Conservation (phyloP, 2,329 filamentous ascomycete genomes). For the Plenodomus tracheiphilus region DNA sequence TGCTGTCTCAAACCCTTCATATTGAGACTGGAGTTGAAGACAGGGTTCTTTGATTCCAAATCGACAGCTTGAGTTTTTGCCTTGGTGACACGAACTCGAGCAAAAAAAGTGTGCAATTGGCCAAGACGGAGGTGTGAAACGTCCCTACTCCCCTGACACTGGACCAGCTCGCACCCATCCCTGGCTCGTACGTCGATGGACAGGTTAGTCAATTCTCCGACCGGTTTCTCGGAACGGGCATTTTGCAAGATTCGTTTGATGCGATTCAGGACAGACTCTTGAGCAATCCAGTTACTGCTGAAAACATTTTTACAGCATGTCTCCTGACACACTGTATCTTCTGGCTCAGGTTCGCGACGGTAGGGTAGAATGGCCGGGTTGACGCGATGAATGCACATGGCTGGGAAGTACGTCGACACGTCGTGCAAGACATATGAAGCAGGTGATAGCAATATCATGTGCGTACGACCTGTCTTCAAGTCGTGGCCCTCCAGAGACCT, state of each 20-base stretch:
- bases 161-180: constrained; percentile 31
- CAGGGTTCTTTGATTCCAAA: constrained; percentile 20
- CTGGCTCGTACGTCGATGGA: constrained; percentile 25
- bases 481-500: constrained; percentile 20
- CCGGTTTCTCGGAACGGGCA: constrained; percentile 26
- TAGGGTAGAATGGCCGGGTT: constrained; percentile 32
- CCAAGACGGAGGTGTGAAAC: constrained; percentile 28
- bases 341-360: constrained; percentile 10
- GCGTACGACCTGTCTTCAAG: constrained; percentile 22
- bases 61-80: constrained; percentile 18
- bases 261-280: constrained; percentile 23
- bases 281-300: constrained; percentile 28
- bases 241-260: constrained; percentile 32
- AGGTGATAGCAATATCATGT: constrained; percentile 34
- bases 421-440: constrained; percentile 23
- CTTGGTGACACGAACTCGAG: constrained; percentile 21
- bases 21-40: constrained; percentile 26
- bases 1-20: constrained; percentile 25
- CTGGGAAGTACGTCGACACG: constrained; percentile 23
- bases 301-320: constrained; percentile 32
- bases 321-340: constrained; percentile 18
- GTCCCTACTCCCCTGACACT: constrained; percentile 17
- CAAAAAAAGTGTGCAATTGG: constrained; percentile 30
- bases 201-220: constrained; percentile 25
- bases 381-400: constrained; percentile 31